A percentile compares a stretch with the other conserved stretches of the same genome.
These are phyloP conservation scores for Talaromyces piceae DNA, from an alignment of 2,329 filamentous ascomycete genomes.

Conservation along the genomic window DNA sequence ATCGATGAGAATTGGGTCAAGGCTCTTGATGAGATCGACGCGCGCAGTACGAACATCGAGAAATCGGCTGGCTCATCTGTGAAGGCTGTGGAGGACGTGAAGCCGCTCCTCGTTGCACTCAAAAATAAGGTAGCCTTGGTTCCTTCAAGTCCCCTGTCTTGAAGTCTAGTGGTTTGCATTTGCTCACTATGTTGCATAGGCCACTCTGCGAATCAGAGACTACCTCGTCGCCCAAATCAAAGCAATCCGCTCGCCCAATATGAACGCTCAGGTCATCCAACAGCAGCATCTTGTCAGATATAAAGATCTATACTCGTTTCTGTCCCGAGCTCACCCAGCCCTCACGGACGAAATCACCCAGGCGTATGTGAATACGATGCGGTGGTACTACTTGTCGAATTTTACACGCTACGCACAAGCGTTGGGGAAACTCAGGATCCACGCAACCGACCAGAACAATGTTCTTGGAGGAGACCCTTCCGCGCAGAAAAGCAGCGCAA, in stretches of 20 bases:
- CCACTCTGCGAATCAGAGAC: slow-evolving; percentile 88
- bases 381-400: slow-evolving; percentile 93
- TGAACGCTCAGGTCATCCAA: slow-evolving; percentile 95
- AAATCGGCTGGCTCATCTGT: slow-evolving; percentile 54
- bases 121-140: slow-evolving; percentile 59
- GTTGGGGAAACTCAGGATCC: slow-evolving; percentile 75
- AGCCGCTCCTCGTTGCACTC: slow-evolving; percentile 76
- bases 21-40: slow-evolving; percentile 75
- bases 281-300: slow-evolving; percentile 84
- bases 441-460: slow-evolving; percentile 74
- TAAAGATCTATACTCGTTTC: slow-evolving; percentile 79
- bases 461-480: slow-evolving; percentile 72
- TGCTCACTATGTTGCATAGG: slow-evolving; percentile 40
- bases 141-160: no score
- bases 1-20: slow-evolving; percentile 88
- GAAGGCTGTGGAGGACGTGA: slow-evolving; percentile 75
- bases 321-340: slow-evolving; percentile 72
- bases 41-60: slow-evolving; percentile 64
- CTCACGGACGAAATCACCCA: slow-evolving; percentile 84
- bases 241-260: slow-evolving; percentile 84
- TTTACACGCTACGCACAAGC: slow-evolving; percentile 82
- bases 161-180: no score
- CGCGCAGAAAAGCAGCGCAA: slow-evolving; percentile 46
- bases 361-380: slow-evolving; percentile 97
- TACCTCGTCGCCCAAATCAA: slow-evolving; percentile 94